Base-by-base conservation (phyloP, 441 rosid species). In the Populus tomentosa region DNA sequence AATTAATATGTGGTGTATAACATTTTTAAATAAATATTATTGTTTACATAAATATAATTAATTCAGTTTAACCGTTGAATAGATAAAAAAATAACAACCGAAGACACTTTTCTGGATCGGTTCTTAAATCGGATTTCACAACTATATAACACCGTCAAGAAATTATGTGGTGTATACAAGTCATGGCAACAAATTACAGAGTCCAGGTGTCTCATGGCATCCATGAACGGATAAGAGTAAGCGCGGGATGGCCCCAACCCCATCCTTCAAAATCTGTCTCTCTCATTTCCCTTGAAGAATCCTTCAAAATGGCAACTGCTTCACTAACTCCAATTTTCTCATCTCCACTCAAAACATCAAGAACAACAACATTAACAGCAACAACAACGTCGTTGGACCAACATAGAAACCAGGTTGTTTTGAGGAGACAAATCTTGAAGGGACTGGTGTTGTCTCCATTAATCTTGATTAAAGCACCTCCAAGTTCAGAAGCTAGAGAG, bases 401-500 rank as follows among this genome's bases (percentile, higher is more conserved):
- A 28, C 76, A 35, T 2, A 36, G 71, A 50, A 72, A 69, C 38
- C 36, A 79, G 4, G 26, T 32, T 7, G 5, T 74, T 18, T 24
- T 21, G 38, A 79, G 90, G 67, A 84, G 91, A 77, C 84, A 86
- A 65, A 38, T 87, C 40, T 50, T 88, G 67, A 78, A 77, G 70
- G 87, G 87, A 35, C 78, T 84, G 4, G 76, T 84, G 16, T 18
- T 84, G 74, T 70, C 77, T 70, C 89, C 91, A 20, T 70, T 83
- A 18, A 79, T 84, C 33, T 53, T 79, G 36, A 35, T 66, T 4
- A 78, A 76, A 64, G 72, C 75, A 56, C 80, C 85, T 80, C 86
- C 87, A 9, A 35, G 67, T 38, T 82, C 91, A 7, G 84, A 50
- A 64, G 98, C 98, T 8, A 88, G 84, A 84, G 98, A 94, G 78